phyloP scores from a whole-genome alignment of 176 grass and related monocot genomes.

The Pharus latifolius region DNA sequence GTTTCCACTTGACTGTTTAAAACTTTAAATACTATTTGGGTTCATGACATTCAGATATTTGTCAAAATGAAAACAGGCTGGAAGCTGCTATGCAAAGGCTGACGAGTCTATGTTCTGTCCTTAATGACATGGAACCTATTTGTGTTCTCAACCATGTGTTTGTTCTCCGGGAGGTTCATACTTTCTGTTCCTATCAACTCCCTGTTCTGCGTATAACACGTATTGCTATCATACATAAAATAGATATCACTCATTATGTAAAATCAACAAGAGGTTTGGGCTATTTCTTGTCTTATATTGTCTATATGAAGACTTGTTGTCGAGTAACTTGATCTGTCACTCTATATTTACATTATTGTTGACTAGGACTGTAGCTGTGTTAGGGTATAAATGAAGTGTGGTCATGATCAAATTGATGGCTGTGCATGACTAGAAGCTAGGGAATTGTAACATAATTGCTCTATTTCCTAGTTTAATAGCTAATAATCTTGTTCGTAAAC shows the following conservation, averaged over 20 bases:
- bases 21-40: not conserved
- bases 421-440: not conserved
- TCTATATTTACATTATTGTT: not conserved
- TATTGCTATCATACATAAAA: not conserved
- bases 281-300: slow-evolving; percentile 4
- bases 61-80: slow-evolving; percentile 58
- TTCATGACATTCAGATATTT: slow-evolving; percentile 16
- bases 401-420: not conserved
- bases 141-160: slow-evolving; percentile 99
- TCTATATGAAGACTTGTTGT: not conserved
- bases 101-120: slow-evolving; percentile 93
- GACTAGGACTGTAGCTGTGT: not conserved
- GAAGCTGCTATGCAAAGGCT: slow-evolving; percentile 97
- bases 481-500: not conserved
- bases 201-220: not conserved
- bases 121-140: slow-evolving; percentile 99
- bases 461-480: too few relatives aligned
- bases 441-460: not conserved
- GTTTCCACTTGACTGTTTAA: slow-evolving; percentile 16
- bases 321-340: not conserved
- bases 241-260: not conserved
- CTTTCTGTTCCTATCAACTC: not conserved
- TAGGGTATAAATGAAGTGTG: not conserved
- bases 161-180: slow-evolving; percentile 82
- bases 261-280: not conserved